Percentiles rank a stretch among this genome's conserved stretches.
phyloP scores from a whole-genome alignment of 164 flowering plant genomes.

The Annona cherimola region DNA sequence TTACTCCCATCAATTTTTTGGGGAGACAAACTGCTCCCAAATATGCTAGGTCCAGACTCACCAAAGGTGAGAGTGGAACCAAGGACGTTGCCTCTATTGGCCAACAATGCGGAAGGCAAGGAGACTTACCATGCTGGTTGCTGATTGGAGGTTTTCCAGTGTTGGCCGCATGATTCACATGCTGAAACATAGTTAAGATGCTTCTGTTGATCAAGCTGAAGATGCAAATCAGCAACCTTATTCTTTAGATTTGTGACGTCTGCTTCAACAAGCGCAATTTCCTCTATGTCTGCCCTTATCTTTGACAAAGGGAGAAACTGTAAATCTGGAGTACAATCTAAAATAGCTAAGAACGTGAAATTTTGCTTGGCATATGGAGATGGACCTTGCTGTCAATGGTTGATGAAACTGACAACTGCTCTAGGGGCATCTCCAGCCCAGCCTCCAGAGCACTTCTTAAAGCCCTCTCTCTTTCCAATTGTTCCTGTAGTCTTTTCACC shows the following conservation, averaged over 20 bases:
- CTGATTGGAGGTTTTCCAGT: constrained; percentile 21
- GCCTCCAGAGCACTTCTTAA: constrained; percentile 63
- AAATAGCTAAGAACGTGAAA: constrained; percentile 6
- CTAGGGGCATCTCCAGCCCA: constrained; percentile 37
- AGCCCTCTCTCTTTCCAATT: constrained; percentile 70
- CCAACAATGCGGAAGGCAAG: background rate
- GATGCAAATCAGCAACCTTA: constrained; percentile 59
- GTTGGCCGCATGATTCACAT: constrained; percentile 25
- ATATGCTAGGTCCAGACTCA: too few species aligned
- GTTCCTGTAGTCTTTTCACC: constrained; percentile 74
- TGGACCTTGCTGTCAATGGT: constrained; percentile 62
- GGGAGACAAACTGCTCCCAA: too few species aligned
- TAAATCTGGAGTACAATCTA: constrained; percentile 1
- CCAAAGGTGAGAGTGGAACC: too few species aligned
- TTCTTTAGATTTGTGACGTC: constrained; percentile 58
- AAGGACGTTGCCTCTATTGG: too few species aligned
- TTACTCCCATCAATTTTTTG: too few species aligned
- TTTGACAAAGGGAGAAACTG: constrained; percentile 26
- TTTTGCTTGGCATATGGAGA: constrained; percentile 6
- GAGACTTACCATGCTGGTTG: constrained; percentile 35
- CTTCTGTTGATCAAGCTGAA: constrained; percentile 48
- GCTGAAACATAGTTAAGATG: constrained; percentile 24
- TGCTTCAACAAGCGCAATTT: constrained; percentile 56
- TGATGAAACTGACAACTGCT: constrained; percentile 25
- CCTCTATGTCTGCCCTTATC: constrained; percentile 67